Conservation (phyloP, 148 eudicot species). For the Nepenthes gracilis region DNA sequence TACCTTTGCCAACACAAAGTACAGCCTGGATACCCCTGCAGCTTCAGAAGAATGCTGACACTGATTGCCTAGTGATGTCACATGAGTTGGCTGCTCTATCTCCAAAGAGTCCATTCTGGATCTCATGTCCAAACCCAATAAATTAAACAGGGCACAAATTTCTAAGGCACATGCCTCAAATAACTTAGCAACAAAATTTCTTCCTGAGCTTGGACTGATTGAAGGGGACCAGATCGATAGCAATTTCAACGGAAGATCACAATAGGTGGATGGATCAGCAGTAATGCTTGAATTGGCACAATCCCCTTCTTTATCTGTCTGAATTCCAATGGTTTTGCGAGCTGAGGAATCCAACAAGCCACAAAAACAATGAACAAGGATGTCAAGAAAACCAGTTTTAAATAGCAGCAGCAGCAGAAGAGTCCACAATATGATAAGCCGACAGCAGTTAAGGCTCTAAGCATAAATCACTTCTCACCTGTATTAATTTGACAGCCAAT, state of each 20-base stretch:
- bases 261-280: constrained; percentile 13
- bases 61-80: constrained; percentile 11
- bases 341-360: constrained; percentile 18
- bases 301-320: constrained; percentile 49
- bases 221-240: constrained; percentile 41
- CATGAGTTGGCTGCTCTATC: constrained; percentile 15
- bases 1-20: constrained; percentile 61
- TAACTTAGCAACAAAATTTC: constrained; percentile 45
- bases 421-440: not conserved
- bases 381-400: not conserved
- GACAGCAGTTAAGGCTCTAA: not conserved
- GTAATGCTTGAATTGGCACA: constrained; percentile 15
- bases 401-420: constrained; percentile 3
- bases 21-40: constrained; percentile 38
- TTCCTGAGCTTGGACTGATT: constrained; percentile 21
- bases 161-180: constrained; percentile 59
- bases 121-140: constrained; percentile 18
- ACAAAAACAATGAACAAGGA: not conserved
- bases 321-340: constrained; percentile 55
- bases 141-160: constrained; percentile 54
- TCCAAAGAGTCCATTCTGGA: constrained; percentile 16
- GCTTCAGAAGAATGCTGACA: constrained; percentile 35
- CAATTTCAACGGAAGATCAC: constrained; percentile 27
- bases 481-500: constrained; percentile 17
- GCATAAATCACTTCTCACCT: constrained; percentile 22